These are phyloP conservation scores for Yarrowia yakushimensis DNA, from an alignment of 805 yeast species.

Conservation along the genomic window DNA sequence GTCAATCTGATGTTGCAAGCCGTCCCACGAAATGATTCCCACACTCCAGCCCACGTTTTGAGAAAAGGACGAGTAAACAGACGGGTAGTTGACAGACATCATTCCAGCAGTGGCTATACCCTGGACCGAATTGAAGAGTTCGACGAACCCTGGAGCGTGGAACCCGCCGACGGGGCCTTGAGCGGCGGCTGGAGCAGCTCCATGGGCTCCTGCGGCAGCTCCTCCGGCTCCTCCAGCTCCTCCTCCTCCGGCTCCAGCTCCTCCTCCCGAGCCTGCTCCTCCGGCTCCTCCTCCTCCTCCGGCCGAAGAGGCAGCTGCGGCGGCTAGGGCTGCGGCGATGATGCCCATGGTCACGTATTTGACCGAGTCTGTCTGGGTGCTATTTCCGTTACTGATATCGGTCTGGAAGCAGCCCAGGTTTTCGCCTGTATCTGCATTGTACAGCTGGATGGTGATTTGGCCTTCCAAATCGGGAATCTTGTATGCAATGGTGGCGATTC, in stretches of 20 bases:
- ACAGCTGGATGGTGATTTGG: constrained; percentile 30
- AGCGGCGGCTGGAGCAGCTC: constrained; percentile 11
- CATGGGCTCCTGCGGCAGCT: not conserved
- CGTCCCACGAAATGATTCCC: constrained; percentile 36
- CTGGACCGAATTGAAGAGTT: constrained; percentile 36
- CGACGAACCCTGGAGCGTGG: constrained; percentile 35
- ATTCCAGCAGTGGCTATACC: constrained; percentile 37
- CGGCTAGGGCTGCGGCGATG: constrained; percentile 35
- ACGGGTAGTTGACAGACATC: constrained; percentile 37
- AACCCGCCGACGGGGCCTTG: constrained; percentile 27
- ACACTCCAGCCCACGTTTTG: constrained; percentile 38
- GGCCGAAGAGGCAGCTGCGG: constrained; percentile 24
- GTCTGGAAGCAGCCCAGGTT: constrained; percentile 34
- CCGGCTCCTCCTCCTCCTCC: constrained; percentile 27
- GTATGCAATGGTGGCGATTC: constrained; percentile 37
- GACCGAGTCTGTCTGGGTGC: constrained; percentile 33
- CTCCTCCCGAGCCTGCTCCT: constrained; percentile 8
- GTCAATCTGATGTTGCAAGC: constrained; percentile 36
- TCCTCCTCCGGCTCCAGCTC: not conserved
- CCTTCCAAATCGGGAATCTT: constrained; percentile 40
- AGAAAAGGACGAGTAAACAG: constrained; percentile 35
- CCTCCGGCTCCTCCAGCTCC: not conserved
- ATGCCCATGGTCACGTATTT: constrained; percentile 35
- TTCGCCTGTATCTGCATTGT: constrained; percentile 30
- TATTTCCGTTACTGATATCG: constrained; percentile 37